Base-by-base conservation (phyloP, 805 yeast genomes). In the Candida montana region DNA sequence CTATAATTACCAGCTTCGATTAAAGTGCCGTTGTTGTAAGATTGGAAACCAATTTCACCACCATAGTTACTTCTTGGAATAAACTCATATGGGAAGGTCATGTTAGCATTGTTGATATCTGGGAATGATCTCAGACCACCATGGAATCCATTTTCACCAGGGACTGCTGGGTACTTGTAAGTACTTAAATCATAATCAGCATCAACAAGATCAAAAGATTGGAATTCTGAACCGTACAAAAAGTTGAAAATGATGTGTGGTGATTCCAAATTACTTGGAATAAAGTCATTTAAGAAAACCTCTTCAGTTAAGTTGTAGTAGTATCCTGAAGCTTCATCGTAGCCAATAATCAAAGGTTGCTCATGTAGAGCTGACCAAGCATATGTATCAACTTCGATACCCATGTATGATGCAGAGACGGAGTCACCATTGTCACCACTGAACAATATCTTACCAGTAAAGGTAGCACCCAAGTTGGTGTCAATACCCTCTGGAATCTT, bases 341-440 rank as follows among this genome's bases (percentile, higher is more conserved):
- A 46, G 13, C 40, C 39, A 17, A 41, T n/a, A 28, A 42, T 28
- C 11, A 41, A n/a, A 16, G 48, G 45, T 1, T 31, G 28, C n/a
- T 27, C 15, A 35, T 33, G 32, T 19, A 41, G 17, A 16, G 29
- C 33, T 17, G 39, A 31, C 52, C 52, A 48, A 8, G 31, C 46
- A 4, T 39, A 28, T 20, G 46, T 34, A 17, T 41, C 37, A 20
- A 35, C 36, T 27, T 46, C 40, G 16, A 46, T 45, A 37, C 52
- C 52, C 47, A 48, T 40, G 42, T 48, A 48, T 20, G 52, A 49
- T 20, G 46, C 50, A 20, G 35, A 35, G 13, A 44, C 41, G 12
- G 38, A 4, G n/a, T 48, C 52, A 27, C 47, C 48, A 20, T 48
- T 48, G 26, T 37, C 42, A 41, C 51, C 51, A 13, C 6, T 12